Evolutionary conservation across 805 yeast species (phyloP), one percentile per base, ranked within the genome.

Genomic region (Zygosaccharomyces pseudorouxii): DNA sequence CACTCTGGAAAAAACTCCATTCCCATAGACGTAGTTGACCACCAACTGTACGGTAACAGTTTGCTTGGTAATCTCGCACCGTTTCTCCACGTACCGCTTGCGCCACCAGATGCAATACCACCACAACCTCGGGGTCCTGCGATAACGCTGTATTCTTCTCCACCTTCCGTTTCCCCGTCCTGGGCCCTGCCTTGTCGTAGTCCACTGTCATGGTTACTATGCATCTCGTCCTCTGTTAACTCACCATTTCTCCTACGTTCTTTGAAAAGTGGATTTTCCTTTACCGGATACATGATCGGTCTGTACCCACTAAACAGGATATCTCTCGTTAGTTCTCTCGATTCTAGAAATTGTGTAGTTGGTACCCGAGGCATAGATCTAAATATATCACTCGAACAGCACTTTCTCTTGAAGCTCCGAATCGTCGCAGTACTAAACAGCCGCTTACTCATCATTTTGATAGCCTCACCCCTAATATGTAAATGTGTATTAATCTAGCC

Each of bases 1-100:
- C 69, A 64, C 49, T 64, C 69, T 3, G 65, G 63, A 38, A 59
- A 61, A 43, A 54, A 52, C 47, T 64, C 64, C 67, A 64, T 60
- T 5, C 64, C 68, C 57, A 64, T 52, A 22, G 58, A 50, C 14
- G 64, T 58, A 14, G 59, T 49, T 14, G 60, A 53, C 69, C 69
- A 64, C 49, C 58, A 54, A 30, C 52, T 59, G 46, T 50, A 55
- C 5, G 65, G 66, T 35, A 58, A 38, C 36, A 58, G 40, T 25
- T 53, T 53, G 37, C 43, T 44, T 10, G 64, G 64, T 22, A 62
- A 48, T 16, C 46, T 53, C 2, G 39, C 41, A 18, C 56, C 53
- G 53, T 57, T 55, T 31, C 60, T 55, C 68, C 68, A 64, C 16
- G 64, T 58, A 4, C 67, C 65, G 42, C 59, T 64, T 8, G 58